Percentiles rank a stretch among this genome's conserved stretches.
Conservation (phyloP, 1,284 basidiomycete species). For the Cryptococcus wingfieldii region DNA sequence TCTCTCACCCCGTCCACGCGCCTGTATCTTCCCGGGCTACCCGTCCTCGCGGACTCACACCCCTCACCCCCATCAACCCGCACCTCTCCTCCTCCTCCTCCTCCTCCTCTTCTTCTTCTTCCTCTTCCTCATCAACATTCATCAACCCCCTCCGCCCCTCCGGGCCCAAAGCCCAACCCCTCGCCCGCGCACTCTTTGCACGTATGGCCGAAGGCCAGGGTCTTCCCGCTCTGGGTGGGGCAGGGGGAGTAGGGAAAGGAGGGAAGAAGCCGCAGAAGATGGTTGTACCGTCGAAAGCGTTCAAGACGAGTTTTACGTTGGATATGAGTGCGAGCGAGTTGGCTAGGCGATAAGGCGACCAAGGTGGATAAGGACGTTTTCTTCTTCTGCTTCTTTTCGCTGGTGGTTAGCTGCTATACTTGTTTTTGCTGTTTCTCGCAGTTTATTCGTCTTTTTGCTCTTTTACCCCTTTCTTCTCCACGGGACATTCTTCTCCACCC, state of each 20-base stretch:
- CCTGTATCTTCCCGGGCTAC: background rate
- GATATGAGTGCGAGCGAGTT: constrained; percentile 40
- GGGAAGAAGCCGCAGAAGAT: constrained; percentile 29
- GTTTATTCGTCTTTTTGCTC: too few species aligned
- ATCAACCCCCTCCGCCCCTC: background rate
- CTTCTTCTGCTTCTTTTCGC: too few species aligned
- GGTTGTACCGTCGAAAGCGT: constrained; percentile 42
- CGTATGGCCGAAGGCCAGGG: constrained; percentile 29
- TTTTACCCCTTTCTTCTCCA: too few species aligned
- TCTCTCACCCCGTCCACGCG: background rate
- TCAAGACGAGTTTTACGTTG: constrained; percentile 44
- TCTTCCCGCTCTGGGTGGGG: constrained; percentile 8
- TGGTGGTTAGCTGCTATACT: too few species aligned
- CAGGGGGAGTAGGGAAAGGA: constrained; percentile 15
- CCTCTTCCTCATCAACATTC: background rate
- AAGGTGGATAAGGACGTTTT: too few species aligned
- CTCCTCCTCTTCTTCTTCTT: constrained; percentile 12
- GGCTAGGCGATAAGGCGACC: constrained; percentile 13
- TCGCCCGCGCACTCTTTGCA: constrained; percentile 37
- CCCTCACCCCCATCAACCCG: constrained; percentile 16
- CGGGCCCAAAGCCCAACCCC: constrained; percentile 36
- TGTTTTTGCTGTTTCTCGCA: too few species aligned
- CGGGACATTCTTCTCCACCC: too few species aligned
- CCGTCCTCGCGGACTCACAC: constrained; percentile 15
- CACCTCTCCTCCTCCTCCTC: constrained; percentile 1